phyloP scores from a whole-genome alignment of 257 asterid genomes.

The Solanum sitiens region DNA sequence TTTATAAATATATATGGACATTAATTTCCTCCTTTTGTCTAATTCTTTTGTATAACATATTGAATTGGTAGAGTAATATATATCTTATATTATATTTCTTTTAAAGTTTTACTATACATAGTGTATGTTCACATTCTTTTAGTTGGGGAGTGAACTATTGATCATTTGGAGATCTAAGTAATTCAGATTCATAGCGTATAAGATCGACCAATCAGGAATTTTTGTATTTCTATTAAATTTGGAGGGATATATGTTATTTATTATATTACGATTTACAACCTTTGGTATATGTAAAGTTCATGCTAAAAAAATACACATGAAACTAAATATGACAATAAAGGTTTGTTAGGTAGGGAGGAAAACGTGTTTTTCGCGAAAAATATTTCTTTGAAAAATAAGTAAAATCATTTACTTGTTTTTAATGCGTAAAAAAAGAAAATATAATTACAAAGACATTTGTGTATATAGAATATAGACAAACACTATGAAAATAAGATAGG shows the following conservation, averaged over 20 bases:
- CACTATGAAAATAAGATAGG: not conserved
- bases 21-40: not conserved
- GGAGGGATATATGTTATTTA: not conserved
- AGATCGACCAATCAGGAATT: not conserved
- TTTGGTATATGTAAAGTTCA: not conserved
- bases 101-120: not conserved
- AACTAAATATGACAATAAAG: not conserved
- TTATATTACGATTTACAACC: not conserved
- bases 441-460: not conserved
- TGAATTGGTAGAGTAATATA: not conserved
- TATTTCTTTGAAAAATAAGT: not conserved
- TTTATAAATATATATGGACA: not conserved
- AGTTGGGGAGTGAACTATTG: not conserved
- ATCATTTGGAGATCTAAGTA: not conserved
- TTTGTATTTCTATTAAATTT: not conserved
- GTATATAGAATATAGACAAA: not conserved
- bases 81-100: not conserved
- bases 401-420: not conserved
- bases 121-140: not conserved
- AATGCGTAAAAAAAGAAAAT: not conserved
- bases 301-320: not conserved
- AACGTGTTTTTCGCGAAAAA: not conserved
- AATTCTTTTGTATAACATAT: not conserved
- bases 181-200: not conserved
- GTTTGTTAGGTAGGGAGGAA: not conserved